Evolutionary conservation across 2,329 filamentous ascomycete genomes (phyloP), one percentile per base, ranked within the genome.

Genomic region (Zasmidium angulare): DNA sequence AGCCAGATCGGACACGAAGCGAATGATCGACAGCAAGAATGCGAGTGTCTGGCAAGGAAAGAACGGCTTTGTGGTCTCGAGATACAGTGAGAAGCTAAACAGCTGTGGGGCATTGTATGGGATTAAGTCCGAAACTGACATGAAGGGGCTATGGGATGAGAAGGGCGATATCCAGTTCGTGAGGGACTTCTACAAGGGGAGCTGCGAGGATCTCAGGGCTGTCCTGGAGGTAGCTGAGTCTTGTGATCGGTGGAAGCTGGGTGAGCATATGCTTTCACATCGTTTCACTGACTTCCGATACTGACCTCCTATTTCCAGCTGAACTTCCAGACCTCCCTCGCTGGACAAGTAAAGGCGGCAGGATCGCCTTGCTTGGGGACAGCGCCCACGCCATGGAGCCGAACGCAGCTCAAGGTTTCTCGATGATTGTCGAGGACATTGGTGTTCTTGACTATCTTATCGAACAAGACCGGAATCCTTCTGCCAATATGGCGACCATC

Each of bases 221-320:
- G 47, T 19, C 4, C 47, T 49, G 3, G 47, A 49, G 21, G 47
- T 20, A 21, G 47, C 47, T 4, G 22, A 9, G 20, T 49, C 47
- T 49, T 49, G 47, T 26, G 47, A 49, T 49, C 47, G 47, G 21
- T 49, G 47, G 47, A 49, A 49, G 23, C 20, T 49, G 6, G 47
- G 47, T 49, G 23, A 49, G 47, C n/a, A n/a, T n/a, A n/a, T n/a
- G n/a, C 22, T 14, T 10, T 43, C 11, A 49, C 23, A 11, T 22
- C 47, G 17, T 26, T 19, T 11, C 3, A 10, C 47, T 26, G 23
- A 17, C 20, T 23, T 22, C 46, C 4, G 12, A 14, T 22, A 22
- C 23, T 49, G 47, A 49, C 47, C 3, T 48, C 7, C 12, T 7
- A 29, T 11, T 19, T 43, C 36, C 11, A 49, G 47, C 47, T 11